phyloP scores from a whole-genome alignment of 345 rosid genomes.

The Diplotaxis tenuifolia region DNA sequence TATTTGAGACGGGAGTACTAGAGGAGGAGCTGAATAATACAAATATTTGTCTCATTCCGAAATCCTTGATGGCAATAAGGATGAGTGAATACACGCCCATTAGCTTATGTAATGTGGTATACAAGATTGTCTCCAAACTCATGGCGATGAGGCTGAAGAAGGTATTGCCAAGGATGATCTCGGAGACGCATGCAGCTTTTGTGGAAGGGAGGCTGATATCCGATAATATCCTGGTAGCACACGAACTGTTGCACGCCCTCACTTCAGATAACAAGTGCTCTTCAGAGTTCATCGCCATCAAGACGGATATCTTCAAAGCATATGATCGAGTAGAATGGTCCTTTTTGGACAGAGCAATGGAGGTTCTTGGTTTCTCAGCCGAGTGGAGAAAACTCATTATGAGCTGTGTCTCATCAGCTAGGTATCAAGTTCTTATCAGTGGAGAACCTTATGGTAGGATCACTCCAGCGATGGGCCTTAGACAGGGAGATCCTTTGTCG shows the following conservation, averaged over 20 bases:
- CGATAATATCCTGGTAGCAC: too few species aligned
- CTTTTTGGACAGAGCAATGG: neutral
- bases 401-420: neutral
- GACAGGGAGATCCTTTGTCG: neutral
- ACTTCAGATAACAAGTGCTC: neutral
- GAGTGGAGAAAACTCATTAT: neutral
- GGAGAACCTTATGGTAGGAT: neutral
- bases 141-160: neutral
- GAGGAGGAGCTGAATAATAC: too few species aligned
- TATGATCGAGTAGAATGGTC: neutral
- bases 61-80: too few species aligned
- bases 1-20: too few species aligned
- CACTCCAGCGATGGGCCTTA: neutral
- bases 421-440: neutral
- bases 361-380: neutral
- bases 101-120: neutral
- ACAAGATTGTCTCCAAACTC: neutral
- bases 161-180: neutral
- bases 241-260: neutral
- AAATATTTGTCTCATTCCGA: too few species aligned
- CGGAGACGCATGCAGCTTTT: neutral
- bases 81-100: neutral
- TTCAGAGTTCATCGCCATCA: too few species aligned
- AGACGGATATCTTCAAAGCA: neutral
- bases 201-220: too few species aligned